Evolutionary conservation across 1,139 yeast genomes (phyloP), one percentile per base, ranked within the genome.

Genomic region (Debaryomyces nepalensis): DNA sequence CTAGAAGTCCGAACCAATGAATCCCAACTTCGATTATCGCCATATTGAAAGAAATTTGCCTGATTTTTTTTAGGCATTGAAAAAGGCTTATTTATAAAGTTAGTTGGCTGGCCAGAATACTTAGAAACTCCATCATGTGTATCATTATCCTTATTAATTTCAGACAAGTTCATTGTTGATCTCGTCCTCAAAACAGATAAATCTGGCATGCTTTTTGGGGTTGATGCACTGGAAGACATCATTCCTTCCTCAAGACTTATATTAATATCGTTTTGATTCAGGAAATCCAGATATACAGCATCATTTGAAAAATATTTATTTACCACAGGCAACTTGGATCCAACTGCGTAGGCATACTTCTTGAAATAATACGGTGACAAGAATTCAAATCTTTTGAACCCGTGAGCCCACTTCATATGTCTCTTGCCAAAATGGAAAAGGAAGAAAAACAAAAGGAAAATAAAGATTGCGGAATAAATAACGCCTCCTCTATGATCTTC

Each of bases 171-270:
- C 21, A 70, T 63, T 3, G 66, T 59, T 45, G 75, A 73, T 44
- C 79, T 51, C 0, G 79, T 73, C 34, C 79, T 54, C 16, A 73
- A 58, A 11, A 66, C 71, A 0, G 64, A 53, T 4, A 55, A 49
- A 40, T 52, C 50, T 2, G 54, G 59, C 23, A 46, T 45, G 5
- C 51, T 50, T 35, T 47, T 55, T 14, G 64, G 51, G 3, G 58
- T 45, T 26, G 47, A 44, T 23, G 51, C 50, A n/a, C 46, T 49
- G 27, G 55, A 42, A 5, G 52, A 36, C 48, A 52, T 49, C 5
- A 52, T 36, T 1, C 75, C 75, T 48, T 67, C 74, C 49, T 69
- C 75, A 45, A 69, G 50, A 23, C 48, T 53, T 11, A 61, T 46
- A 43, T 55, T 63, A 16, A 54, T 37, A n/a, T 57, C 55, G 15